These are phyloP conservation scores for Halteria grandinella DNA, from an alignment of 73 alveolate genomes.

Conservation along the genomic window DNA sequence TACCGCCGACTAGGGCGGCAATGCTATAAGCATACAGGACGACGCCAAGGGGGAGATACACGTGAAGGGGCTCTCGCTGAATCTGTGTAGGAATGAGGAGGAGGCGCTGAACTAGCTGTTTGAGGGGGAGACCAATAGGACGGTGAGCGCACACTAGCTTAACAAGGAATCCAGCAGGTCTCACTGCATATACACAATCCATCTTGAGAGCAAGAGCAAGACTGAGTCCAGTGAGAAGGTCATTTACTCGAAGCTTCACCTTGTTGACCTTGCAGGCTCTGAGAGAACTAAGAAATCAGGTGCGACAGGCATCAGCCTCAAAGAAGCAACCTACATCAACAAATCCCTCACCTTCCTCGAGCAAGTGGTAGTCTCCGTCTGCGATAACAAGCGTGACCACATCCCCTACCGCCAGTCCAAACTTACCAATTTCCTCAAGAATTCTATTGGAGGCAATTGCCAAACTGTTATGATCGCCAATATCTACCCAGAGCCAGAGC, in stretches of 20 bases:
- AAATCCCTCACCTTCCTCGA: conserved; percentile 98
- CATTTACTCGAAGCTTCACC: conserved; percentile 87
- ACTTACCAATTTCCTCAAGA: conserved; percentile 96
- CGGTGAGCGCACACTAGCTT: conserved; percentile 95
- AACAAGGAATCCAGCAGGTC: conserved; percentile 96
- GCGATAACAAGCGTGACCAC: conserved; percentile 97
- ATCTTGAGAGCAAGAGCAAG: conserved; percentile 89
- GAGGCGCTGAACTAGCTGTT: conserved; percentile 96
- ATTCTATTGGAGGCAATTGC: conserved; percentile 99
- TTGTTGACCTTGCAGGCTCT: conserved; percentile 99
- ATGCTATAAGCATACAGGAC: conserved; percentile 68
- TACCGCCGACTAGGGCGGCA: conserved; percentile 37
- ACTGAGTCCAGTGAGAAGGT: conserved; percentile 85
- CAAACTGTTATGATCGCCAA: conserved; percentile 99
- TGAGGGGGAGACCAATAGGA: conserved; percentile 99
- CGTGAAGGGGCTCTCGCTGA: conserved; percentile 93
- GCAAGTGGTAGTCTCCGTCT: conserved; percentile 98
- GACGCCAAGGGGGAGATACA: conserved; percentile 92
- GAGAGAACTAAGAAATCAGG: conserved; percentile 98
- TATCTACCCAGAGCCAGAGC: conserved; percentile 98
- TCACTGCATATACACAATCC: conserved; percentile 98
- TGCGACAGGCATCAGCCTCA: conserved; percentile 87
- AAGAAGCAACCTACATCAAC: conserved; percentile 98
- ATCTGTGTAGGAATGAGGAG: conserved; percentile 87
- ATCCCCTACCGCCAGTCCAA: conserved; percentile 98